Evolutionary conservation across 345 rosid species (phyloP), one percentile per base, ranked within the genome.

Genomic region (Dipteronia dyeriana): DNA sequence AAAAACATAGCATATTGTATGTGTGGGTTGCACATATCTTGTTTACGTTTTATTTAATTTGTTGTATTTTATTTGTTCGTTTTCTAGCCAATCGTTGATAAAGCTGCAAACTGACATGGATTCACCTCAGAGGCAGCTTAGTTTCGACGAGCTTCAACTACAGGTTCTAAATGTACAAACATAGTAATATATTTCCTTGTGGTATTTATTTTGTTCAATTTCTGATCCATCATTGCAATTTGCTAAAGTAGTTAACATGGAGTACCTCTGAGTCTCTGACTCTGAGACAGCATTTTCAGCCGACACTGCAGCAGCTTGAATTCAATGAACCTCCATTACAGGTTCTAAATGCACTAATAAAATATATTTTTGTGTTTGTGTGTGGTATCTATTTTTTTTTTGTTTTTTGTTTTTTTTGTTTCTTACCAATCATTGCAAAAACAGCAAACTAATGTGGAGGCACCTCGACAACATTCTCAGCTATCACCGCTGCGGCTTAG

Each of bases 311-410:
- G n/a, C 10, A 57, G 25, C 47, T 19, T 9, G 2, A 63, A 53
- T 71, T 31, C 26, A 11, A 17, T 71, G 74, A 71, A 29, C 64
- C 64, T 54, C 63, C 29, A 54, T 26, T 31, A 56, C 38, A 53
- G 45, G 64, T 54, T 71, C 17, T n/a, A 13, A 54, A 16, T 71
- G 23, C 64, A 51, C 47, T 4, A 5, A 29, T 54, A 71, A 1
- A 71, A 54, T 57, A 57, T 57, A 17, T 57, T 57, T 57, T 8
- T 57, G n/a, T 57, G 17, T 6, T 26, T 26, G 26, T 26, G 59
- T 57, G 62, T 20, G 23, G 25, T 57, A n/a, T 57, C n/a, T 57
- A n/a, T 57, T 57, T 6, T 57, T 26, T 26, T 17, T n/a, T n/a
- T 2, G 1, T n/a, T n/a, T n/a, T n/a, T n/a, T n/a, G n/a, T n/a